Evolutionary conservation across 2,329 filamentous ascomycete genomes (phyloP), one percentile per base, ranked within the genome.

Genomic region (Colletotrichum sidae): DNA sequence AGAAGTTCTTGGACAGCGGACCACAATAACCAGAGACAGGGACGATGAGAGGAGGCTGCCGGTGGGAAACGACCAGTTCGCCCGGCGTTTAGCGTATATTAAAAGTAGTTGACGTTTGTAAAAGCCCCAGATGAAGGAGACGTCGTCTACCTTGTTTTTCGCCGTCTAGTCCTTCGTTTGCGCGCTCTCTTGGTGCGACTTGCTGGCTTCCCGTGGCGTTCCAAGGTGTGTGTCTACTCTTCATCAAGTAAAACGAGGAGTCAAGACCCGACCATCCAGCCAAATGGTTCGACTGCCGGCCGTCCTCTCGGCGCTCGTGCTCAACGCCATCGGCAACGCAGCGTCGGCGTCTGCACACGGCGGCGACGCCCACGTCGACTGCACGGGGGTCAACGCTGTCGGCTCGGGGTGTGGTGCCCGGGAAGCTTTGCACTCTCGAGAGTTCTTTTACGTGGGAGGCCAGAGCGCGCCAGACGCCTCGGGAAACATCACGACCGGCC

Each of bases 381-480:
- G 65, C 44, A 39, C 54, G 8, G 65, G 55, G 17, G 38, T 60
- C 11, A 65, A 65, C 55, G 65, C 52, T 11, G 49, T 67, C 41
- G 59, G 56, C 38, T 60, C 57, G 12, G 46, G 34, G 42, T 67
- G 61, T 35, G 45, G 53, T n/a, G 13, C 56, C n/a, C 34, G 35
- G 41, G 65, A 67, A 45, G 65, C 57, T 38, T 17, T 60, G 17
- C 62, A 67, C 42, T 51, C 49, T 35, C 71, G 73, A 39, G 70
- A 75, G 50, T 68, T 73, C 47, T 70, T 75, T 63, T 75, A 75
- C 58, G 72, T 74, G 44, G 74, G 74, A 39, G 74, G 74, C 13
- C 67, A 70, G 35, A 71, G 71, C 58, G 68, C 69, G 12, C 55
- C 69, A 37, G 59, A 70, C 25, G 60, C 70, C 58, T 65, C 64